A percentile compares a stretch with the other conserved stretches of the same genome.
Conservation (phyloP, 202 grass and related monocot species). For the Elaeis oleifera region DNA sequence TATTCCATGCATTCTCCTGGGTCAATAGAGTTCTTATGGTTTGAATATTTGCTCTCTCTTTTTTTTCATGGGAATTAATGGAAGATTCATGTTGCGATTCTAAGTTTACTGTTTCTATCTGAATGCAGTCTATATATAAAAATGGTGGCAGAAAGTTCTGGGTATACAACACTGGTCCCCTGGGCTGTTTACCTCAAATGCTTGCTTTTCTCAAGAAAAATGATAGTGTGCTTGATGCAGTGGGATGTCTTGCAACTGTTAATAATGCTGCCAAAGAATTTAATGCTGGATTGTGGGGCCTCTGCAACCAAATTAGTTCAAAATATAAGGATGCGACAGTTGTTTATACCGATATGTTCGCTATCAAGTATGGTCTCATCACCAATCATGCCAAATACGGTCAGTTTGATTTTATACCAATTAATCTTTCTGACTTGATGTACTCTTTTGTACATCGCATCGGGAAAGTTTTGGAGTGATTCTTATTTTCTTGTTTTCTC, state of each 20-base stretch:
- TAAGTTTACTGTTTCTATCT: not conserved
- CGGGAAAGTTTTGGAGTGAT: too few relatives aligned
- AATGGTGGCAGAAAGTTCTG: conserved; percentile 58
- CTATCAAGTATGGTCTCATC: conserved; percentile 70
- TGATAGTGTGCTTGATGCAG: conserved; percentile 28
- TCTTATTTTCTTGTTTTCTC: not conserved
- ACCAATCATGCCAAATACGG: conserved; percentile 58
- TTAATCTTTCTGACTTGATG: too few relatives aligned
- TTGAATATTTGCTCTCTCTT: too few relatives aligned
- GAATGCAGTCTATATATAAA: conserved; percentile 37
- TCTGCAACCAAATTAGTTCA: conserved; percentile 35
- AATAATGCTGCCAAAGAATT: conserved; percentile 53
- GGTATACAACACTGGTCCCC: conserved; percentile 80
- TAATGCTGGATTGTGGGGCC: conserved; percentile 32
- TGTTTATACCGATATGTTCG: conserved; percentile 62
- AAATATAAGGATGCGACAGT: conserved; percentile 44
- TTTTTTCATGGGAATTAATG: too few relatives aligned
- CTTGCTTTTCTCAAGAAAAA: conserved; percentile 38
- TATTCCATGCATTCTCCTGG: too few relatives aligned
- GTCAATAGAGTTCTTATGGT: too few relatives aligned
- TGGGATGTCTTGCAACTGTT: conserved; percentile 59
- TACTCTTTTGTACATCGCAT: too few relatives aligned
- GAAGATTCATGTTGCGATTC: too few relatives aligned
- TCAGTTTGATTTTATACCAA: conserved; percentile 2
- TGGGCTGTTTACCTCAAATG: conserved; percentile 79